Evolutionary conservation across 2,329 filamentous ascomycete species (phyloP).

Genomic region (Fusarium xyrophilum): DNA sequence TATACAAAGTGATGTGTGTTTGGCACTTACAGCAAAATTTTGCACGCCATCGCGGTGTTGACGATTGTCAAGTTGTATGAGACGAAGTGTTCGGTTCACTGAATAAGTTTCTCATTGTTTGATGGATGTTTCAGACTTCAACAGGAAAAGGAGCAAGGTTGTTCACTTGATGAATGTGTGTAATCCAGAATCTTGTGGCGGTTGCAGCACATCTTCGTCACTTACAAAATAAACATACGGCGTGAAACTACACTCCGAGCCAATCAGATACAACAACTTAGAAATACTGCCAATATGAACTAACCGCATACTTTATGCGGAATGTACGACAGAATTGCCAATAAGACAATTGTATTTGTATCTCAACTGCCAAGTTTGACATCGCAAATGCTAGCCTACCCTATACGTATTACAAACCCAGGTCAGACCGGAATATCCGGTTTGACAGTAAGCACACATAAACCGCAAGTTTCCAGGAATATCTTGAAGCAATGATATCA

Average conservation of each 20-base stretch:
- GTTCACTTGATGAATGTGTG: no score
- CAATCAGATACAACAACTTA: not conserved
- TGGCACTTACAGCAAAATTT: conserved; percentile 51
- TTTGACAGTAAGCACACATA: not conserved
- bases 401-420: not conserved
- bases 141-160: accelerated
- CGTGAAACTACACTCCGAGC: not conserved
- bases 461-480: not conserved
- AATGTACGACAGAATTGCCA: not conserved
- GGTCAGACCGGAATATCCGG: not conserved
- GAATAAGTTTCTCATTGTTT: accelerated
- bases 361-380: not conserved
- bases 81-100: not conserved
- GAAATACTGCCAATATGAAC: not conserved
- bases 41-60: conserved; percentile 46
- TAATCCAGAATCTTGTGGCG: not conserved
- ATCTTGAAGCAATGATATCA: not conserved
- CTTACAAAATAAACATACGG: not conserved
- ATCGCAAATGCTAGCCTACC: not conserved
- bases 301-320: not conserved
- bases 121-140: not conserved
- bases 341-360: not conserved
- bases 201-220: not conserved
- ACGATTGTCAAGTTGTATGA: not conserved
- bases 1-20: not conserved